These are phyloP conservation scores for Neocucurbitaria cava DNA, from an alignment of 2,329 filamentous ascomycete species.

Conservation along the genomic window DNA sequence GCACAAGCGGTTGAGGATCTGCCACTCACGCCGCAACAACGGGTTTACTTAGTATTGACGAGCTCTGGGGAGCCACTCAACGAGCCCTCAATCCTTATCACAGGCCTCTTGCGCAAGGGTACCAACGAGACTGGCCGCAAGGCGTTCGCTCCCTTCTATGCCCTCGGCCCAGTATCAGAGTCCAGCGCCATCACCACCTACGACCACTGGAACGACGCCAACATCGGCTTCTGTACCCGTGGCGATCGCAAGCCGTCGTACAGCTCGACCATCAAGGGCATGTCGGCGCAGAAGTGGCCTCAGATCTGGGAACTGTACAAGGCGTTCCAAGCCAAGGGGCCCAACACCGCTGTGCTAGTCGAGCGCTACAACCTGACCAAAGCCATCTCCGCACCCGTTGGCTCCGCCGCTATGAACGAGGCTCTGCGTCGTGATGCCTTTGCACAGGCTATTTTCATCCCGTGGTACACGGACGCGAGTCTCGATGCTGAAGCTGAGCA, in stretches of 20 bases:
- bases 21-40: constrained; percentile 43
- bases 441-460: constrained; percentile 48
- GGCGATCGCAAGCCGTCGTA: constrained; percentile 52
- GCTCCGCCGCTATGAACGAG: constrained; percentile 39
- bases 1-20: constrained; percentile 49
- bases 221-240: constrained; percentile 46
- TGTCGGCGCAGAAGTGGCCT: constrained; percentile 49
- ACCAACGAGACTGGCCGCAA: constrained; percentile 37
- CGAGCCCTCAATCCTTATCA: constrained; percentile 31
- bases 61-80: constrained; percentile 30
- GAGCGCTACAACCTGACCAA: constrained; percentile 49
- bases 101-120: constrained; percentile 45
- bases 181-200: constrained; percentile 42
- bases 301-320: constrained; percentile 50
- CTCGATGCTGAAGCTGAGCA: constrained; percentile 45
- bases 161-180: constrained; percentile 35
- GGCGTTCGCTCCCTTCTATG: constrained; percentile 48
- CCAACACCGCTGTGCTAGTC: constrained; percentile 44
- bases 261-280: constrained; percentile 41
- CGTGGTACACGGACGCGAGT: constrained; percentile 49
- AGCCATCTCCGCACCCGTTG: constrained; percentile 23
- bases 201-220: constrained; percentile 50
- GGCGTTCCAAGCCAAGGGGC: constrained; percentile 45
- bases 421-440: constrained; percentile 38
- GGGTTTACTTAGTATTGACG: constrained; percentile 46